Percentiles rank a stretch among this genome's conserved stretches.
Evolutionary conservation across 441 rosid species (phyloP).

Genomic region (Erodium moschatum): DNA sequence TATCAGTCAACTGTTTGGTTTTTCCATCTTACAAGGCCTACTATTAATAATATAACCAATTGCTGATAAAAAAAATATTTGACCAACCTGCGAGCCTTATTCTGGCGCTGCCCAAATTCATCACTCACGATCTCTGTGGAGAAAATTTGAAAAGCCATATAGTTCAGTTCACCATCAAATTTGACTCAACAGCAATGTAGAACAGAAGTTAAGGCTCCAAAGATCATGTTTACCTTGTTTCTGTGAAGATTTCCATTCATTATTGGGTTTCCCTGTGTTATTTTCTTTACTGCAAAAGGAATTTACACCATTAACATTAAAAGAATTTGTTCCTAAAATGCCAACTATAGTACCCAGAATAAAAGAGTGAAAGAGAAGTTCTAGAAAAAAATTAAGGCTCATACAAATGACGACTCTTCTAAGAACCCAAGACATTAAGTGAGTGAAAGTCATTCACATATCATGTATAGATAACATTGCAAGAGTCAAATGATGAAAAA

Average conservation of each 20-base stretch:
- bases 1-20: no score
- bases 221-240: constrained; percentile 43
- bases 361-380: not conserved
- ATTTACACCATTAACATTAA: constrained; percentile 14
- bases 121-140: constrained; percentile 36
- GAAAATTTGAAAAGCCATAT: constrained; percentile 6
- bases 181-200: not conserved
- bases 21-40: no score
- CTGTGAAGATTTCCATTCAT: constrained; percentile 49
- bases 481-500: not conserved
- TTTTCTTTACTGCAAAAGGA: constrained; percentile 54
- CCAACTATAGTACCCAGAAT: not conserved
- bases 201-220: not conserved
- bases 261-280: constrained; percentile 38
- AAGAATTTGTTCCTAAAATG: constrained; percentile 1
- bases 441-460: not conserved
- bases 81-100: constrained; percentile 67
- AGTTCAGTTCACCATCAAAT: not conserved
- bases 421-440: not conserved
- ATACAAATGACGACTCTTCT: not conserved
- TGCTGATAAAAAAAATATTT: not conserved
- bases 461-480: constrained; percentile 1
- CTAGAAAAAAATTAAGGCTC: not conserved
- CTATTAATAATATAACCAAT: not conserved
- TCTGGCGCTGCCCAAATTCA: constrained; percentile 59